Evolutionary conservation across 2,329 filamentous ascomycete genomes (phyloP).

Genomic region (Exophiala aquamarina): DNA sequence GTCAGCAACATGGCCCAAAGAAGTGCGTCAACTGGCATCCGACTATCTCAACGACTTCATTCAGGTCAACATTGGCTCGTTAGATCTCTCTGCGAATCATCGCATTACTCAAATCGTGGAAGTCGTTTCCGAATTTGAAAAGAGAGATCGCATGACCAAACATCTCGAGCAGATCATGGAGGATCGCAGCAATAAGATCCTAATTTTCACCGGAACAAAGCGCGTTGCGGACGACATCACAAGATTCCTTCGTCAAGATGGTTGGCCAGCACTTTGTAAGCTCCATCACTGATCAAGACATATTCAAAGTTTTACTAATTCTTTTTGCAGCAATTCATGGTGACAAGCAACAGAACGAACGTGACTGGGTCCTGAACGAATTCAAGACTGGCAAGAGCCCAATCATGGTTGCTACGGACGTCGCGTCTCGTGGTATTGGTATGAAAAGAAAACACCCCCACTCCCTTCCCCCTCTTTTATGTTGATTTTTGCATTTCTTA

Average conservation of each 20-base stretch:
- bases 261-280: conserved; percentile 95
- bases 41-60: conserved; percentile 96
- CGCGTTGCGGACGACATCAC: conserved; percentile 98
- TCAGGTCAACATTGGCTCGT: conserved; percentile 96
- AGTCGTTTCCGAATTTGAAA: conserved; percentile 93
- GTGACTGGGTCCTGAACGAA: conserved; percentile 98
- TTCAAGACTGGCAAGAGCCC: conserved; percentile 99
- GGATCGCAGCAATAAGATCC: conserved; percentile 88
- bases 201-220: conserved; percentile 85
- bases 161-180: conserved; percentile 98
- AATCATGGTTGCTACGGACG: conserved; percentile 99
- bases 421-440: conserved; percentile 99
- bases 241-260: conserved; percentile 93
- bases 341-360: conserved; percentile 99
- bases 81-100: conserved; percentile 95
- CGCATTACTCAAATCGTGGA: conserved; percentile 97
- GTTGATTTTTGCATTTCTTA: conserved; percentile 34
- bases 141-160: conserved; percentile 96
- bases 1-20: conserved; percentile 99
- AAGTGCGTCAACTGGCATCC: conserved; percentile 85
- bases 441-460: conserved; percentile 64
- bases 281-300: conserved; percentile 28
- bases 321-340: conserved; percentile 78
- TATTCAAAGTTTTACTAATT: conserved; percentile 40
- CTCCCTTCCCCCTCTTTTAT: conserved; percentile 35